Percentiles rank a stretch among this genome's conserved stretches.
Conservation (phyloP, 352 stramenopile species). For the Phytophthora cryptogea region DNA sequence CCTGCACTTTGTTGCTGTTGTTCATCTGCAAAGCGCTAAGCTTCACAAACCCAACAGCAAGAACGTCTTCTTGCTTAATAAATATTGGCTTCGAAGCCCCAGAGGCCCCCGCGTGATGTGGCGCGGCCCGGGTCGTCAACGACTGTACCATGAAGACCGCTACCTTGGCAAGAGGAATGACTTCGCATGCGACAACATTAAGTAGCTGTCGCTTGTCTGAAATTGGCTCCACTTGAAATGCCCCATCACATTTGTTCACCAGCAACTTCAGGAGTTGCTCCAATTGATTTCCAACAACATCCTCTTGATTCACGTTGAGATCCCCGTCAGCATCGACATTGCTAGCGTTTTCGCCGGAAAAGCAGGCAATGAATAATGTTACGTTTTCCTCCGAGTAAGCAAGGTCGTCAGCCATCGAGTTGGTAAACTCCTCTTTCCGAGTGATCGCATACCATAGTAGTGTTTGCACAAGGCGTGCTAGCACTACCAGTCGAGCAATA, state of each 20-base stretch:
- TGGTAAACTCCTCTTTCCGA: slow-evolving; percentile 57
- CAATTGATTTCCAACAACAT: slow-evolving; percentile 35
- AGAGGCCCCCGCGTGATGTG: slow-evolving; percentile 15
- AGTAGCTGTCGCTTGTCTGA: slow-evolving; percentile 53
- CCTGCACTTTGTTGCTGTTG: slow-evolving; percentile 17
- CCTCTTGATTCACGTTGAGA: slow-evolving; percentile 20
- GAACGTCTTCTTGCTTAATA: slow-evolving; percentile 53
- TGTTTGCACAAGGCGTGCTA: slow-evolving; percentile 76
- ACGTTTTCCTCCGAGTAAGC: slow-evolving; percentile 61
- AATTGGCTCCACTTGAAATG: slow-evolving; percentile 38
- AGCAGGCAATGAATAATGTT: slow-evolving; percentile 53
- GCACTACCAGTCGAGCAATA: slow-evolving; percentile 63
- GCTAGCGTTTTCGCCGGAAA: slow-evolving; percentile 30
- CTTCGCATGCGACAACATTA: slow-evolving; percentile 78
- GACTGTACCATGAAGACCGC: slow-evolving; percentile 72
- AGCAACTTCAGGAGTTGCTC: slow-evolving; percentile 33
- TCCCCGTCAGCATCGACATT: slow-evolving; percentile 6
- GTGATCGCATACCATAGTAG: slow-evolving; percentile 79
- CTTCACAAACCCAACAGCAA: slow-evolving; percentile 55
- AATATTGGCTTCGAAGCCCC: slow-evolving; percentile 59
- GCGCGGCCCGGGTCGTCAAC: slow-evolving; percentile 11
- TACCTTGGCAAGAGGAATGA: slow-evolving; percentile 72
- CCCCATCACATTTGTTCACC: slow-evolving; percentile 33
- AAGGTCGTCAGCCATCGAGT: slow-evolving; percentile 64
- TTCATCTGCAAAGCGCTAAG: slow-evolving; percentile 23